Percentiles rank a stretch among this genome's conserved stretches.
phyloP scores from a whole-genome alignment of 768 basidiomycete species.

The Albatrellus ellisii region DNA sequence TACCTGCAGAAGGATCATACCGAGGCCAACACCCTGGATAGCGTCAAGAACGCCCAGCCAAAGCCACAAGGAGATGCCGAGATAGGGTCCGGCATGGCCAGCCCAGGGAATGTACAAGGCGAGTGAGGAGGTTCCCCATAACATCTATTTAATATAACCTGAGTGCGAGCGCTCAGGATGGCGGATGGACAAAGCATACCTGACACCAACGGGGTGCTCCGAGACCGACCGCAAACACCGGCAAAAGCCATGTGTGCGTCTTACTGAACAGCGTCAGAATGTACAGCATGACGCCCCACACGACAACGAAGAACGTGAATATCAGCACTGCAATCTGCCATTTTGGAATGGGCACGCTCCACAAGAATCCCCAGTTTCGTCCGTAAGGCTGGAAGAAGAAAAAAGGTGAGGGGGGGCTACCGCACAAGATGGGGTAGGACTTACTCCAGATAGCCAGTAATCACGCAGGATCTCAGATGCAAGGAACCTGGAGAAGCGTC shows the following conservation, averaged over 20 bases:
- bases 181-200: constrained; percentile 23
- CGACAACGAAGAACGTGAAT: constrained; percentile 70
- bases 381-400: constrained; percentile 54
- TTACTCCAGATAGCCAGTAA: constrained; percentile 80
- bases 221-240: constrained; percentile 90
- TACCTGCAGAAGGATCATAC: constrained; percentile 75
- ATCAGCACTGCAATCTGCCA: constrained; percentile 77
- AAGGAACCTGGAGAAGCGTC: constrained; percentile 36
- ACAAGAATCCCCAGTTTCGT: constrained; percentile 91
- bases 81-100: constrained; percentile 72
- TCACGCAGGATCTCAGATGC: constrained; percentile 86
- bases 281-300: constrained; percentile 68
- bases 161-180: not conserved
- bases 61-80: constrained; percentile 83
- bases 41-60: constrained; percentile 95
- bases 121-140: constrained; percentile 92
- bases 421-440: constrained; percentile 18
- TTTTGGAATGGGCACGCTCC: constrained; percentile 71
- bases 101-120: constrained; percentile 94
- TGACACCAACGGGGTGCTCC: constrained; percentile 95
- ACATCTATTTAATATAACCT: constrained; percentile 35
- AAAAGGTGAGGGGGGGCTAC: not conserved
- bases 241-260: constrained; percentile 89
- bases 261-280: constrained; percentile 81
- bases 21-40: constrained; percentile 87